Evolutionary conservation across 352 stramenopile species (phyloP).

Genomic region (Lagenidium sp.): DNA sequence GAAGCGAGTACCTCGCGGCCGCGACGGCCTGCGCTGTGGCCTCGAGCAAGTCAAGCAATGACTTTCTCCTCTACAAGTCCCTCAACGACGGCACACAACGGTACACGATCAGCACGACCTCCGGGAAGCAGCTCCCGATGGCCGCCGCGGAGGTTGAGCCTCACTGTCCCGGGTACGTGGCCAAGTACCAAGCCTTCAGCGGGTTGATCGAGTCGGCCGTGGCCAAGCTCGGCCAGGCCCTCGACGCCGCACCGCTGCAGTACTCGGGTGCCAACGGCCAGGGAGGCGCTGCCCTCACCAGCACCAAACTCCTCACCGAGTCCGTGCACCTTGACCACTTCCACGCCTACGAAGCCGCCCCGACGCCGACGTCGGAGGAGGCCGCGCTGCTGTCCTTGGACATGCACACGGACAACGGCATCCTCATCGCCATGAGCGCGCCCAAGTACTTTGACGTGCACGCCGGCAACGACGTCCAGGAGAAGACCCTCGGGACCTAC

Average conservation of each 20-base stretch:
- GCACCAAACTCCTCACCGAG: slow-evolving; percentile 50
- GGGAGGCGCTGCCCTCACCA: slow-evolving; percentile 30
- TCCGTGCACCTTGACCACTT: slow-evolving; percentile 79
- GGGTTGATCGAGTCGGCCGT: slow-evolving; percentile 37
- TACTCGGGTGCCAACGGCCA: slow-evolving; percentile 19
- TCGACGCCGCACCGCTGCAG: slow-evolving; percentile 44
- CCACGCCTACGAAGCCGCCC: slow-evolving; percentile 52
- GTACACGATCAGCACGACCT: slow-evolving; percentile 59
- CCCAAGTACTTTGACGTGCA: slow-evolving; percentile 53
- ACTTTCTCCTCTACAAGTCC: slow-evolving; percentile 47
- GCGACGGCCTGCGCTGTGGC: slow-evolving; percentile 40
- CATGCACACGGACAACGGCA: slow-evolving; percentile 64
- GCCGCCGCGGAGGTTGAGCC: slow-evolving; percentile 7
- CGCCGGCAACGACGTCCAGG: background rate
- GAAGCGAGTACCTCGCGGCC: slow-evolving; percentile 31
- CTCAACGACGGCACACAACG: slow-evolving; percentile 53
- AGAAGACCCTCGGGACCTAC: background rate
- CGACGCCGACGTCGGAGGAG: slow-evolving; percentile 1
- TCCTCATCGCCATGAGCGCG: slow-evolving; percentile 64
- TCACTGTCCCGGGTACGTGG: slow-evolving; percentile 34
- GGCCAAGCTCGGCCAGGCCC: slow-evolving; percentile 30
- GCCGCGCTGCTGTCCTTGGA: slow-evolving; percentile 43
- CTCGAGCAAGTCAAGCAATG: slow-evolving; percentile 9
- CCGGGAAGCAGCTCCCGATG: slow-evolving; percentile 25
- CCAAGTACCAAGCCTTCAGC: slow-evolving; percentile 37